phyloP scores from a whole-genome alignment of 2,329 filamentous ascomycete genomes.

The Ophidiomyces ophidiicola region DNA sequence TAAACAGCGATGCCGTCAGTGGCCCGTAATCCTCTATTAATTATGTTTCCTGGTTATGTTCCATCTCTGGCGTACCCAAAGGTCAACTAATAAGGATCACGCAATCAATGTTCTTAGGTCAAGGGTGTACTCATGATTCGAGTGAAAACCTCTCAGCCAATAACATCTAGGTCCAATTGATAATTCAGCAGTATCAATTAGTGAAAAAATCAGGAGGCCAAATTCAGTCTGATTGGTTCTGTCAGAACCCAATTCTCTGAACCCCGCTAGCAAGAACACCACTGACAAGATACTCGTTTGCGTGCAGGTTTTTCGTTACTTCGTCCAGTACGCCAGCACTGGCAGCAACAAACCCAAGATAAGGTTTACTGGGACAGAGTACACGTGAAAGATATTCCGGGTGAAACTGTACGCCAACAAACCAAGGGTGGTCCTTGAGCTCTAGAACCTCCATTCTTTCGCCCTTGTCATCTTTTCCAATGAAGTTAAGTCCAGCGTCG shows the following conservation, averaged over 20 bases:
- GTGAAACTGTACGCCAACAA: constrained; percentile 77
- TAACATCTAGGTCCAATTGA: no score
- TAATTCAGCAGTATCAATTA: no score
- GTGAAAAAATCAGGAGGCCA: no score
- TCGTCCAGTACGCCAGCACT: constrained; percentile 53
- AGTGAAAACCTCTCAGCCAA: no score
- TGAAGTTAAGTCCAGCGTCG: constrained; percentile 57
- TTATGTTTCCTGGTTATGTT: no score
- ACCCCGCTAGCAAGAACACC: constrained; percentile 6
- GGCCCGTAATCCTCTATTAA: no score
- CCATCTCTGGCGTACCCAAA: no score
- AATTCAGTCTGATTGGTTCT: no score
- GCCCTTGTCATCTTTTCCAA: constrained; percentile 67
- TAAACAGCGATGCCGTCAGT: no score
- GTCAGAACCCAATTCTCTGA: constrained; percentile 6
- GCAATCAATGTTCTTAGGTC: no score
- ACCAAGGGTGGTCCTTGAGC: constrained; percentile 71
- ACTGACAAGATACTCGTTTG: constrained; percentile 10
- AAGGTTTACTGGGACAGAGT: constrained; percentile 59
- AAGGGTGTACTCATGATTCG: no score
- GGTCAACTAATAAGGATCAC: no score
- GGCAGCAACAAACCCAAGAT: constrained; percentile 75
- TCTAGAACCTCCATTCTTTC: constrained; percentile 76
- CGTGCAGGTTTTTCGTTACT: constrained; percentile 19
- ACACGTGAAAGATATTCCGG: constrained; percentile 74